Evolutionary conservation across 352 stramenopile species (phyloP), one percentile per base, ranked within the genome.

Genomic region (Pythium pyrilobum): DNA sequence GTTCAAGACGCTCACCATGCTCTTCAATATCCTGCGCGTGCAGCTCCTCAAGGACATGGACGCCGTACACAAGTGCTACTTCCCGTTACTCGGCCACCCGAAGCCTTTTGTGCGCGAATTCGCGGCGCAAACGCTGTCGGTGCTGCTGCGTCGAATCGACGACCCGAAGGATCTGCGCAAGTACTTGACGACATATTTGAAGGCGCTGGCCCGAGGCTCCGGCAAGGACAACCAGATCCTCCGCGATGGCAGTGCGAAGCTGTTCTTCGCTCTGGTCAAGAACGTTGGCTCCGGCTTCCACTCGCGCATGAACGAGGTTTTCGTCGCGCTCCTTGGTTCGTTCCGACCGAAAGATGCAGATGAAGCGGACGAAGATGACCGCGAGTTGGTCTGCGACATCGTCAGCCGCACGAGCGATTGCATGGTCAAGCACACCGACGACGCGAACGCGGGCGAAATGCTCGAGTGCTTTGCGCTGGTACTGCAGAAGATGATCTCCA

Each of bases 1-100:
- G 52, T 97, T 97, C 63, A 93, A 95, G 67, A 94, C 88, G 36
- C 71, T 97, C 16, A 84, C 85, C 24, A 91, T 94, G 75, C 71
- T 96, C 27, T 97, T 97, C 59, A 92, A 72, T 53, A 86, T 90
- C 68, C 62, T 97, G 42, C 76, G 84, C 38, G 67, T 81, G 40
- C 79, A 94, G 42, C 67, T 97, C 28, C 64, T 94, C 8, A 76
- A 85, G 36, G 81, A 97, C 55, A 96, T 97, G 80, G 81, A 90
- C 23, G 74, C 83, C n/a, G 75, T 97, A 23, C 85, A 95, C 70
- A 81, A 90, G 52, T 96, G 77, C 66, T 97, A 96, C 69, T 94
- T 94, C 66, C 77, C 85, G 24, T 57, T 97, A 31, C 78, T 97
- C 7, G 87, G 85, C 6, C 81, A 97, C 57, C 62, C 77, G 0